phyloP scores from a whole-genome alignment of 257 asterid genomes.

The Vinca minor region DNA sequence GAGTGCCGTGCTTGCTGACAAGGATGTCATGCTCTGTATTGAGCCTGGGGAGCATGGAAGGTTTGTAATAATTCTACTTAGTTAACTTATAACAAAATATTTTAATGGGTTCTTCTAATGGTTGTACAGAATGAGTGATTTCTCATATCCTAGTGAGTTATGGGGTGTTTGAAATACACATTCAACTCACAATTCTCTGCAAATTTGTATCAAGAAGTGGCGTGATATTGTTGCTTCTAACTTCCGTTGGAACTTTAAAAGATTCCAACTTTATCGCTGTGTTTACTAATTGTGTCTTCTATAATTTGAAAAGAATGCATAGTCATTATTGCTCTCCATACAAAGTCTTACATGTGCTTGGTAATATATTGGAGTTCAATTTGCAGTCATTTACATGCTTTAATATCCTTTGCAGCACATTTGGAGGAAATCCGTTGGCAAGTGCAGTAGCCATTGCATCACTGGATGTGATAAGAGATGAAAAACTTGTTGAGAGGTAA shows the following conservation, averaged over 20 bases:
- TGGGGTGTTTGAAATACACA: neutral
- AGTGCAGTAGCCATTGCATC: constrained; percentile 96
- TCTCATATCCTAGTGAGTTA: neutral
- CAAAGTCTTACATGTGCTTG: neutral
- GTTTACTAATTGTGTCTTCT: neutral
- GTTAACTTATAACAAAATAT: neutral
- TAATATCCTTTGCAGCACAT: constrained; percentile 50
- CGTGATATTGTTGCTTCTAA: neutral
- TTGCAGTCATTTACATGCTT: neutral
- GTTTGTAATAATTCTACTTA: constrained; percentile 28
- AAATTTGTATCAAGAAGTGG: neutral
- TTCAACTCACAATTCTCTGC: neutral
- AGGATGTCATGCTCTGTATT: constrained; percentile 93
- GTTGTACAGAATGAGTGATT: too few relatives aligned
- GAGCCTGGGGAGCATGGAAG: constrained; percentile 99
- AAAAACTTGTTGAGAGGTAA: constrained; percentile 78
- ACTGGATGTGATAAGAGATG: constrained; percentile 64
- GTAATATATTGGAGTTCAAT: neutral
- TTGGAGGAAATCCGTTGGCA: constrained; percentile 94
- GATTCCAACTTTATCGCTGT: neutral
- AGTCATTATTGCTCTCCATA: neutral
- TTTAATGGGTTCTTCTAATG: neutral
- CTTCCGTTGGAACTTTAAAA: neutral
- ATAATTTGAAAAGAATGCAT: neutral
- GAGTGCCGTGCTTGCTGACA: constrained; percentile 87